A percentile compares a stretch with the other conserved stretches of the same genome.
phyloP scores from a whole-genome alignment of 805 yeast species.

The Ogataea siamensis region DNA sequence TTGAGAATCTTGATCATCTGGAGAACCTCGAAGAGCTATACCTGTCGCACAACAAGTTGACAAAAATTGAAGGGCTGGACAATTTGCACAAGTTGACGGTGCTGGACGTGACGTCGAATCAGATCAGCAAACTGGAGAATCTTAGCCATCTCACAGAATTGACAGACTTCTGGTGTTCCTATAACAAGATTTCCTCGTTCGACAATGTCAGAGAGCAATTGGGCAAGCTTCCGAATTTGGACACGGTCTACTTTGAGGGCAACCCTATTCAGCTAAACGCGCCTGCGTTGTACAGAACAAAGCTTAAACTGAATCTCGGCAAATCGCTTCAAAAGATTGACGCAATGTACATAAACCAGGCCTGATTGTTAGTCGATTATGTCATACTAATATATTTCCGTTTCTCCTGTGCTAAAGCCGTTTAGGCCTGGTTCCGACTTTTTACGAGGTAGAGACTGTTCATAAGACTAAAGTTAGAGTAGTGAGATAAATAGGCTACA shows the following conservation, averaged over 20 bases:
- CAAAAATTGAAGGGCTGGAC: constrained; percentile 74
- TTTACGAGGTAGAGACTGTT: constrained; percentile 2
- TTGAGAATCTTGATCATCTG: constrained; percentile 78
- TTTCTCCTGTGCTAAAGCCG: constrained; percentile 14
- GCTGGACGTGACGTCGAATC: constrained; percentile 80
- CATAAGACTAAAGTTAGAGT: too few relatives aligned
- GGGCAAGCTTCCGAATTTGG: constrained; percentile 59
- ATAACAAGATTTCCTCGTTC: constrained; percentile 66
- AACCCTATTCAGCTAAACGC: constrained; percentile 78
- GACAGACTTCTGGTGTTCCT: constrained; percentile 93
- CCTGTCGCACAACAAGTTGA: constrained; percentile 78
- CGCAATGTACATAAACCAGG: constrained; percentile 60
- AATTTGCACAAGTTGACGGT: constrained; percentile 63
- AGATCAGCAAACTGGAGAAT: constrained; percentile 58
- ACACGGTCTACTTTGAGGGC: constrained; percentile 91
- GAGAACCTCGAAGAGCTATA: constrained; percentile 80
- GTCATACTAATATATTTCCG: constrained; percentile 7
- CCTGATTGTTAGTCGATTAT: not conserved
- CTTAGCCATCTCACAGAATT: constrained; percentile 62
- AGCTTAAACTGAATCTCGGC: constrained; percentile 69
- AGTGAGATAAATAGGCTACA: too few relatives aligned
- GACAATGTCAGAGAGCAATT: constrained; percentile 67
- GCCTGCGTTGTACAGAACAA: constrained; percentile 82
- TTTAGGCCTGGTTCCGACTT: constrained; percentile 2
- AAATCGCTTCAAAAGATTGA: constrained; percentile 79